phyloP scores from a whole-genome alignment of 164 flowering plant species.

The Annona cherimola region DNA sequence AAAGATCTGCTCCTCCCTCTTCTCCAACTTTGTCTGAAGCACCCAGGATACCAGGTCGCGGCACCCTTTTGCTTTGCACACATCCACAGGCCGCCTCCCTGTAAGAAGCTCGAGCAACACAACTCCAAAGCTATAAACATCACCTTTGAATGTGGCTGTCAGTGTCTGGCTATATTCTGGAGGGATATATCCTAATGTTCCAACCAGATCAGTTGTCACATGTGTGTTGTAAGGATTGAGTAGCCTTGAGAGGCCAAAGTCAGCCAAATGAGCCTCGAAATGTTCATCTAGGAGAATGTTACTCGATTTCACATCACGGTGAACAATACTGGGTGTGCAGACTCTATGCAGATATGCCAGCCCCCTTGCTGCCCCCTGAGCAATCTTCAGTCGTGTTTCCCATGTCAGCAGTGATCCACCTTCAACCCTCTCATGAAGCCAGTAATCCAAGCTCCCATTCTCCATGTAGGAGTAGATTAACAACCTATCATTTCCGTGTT shows the following conservation, averaged over 20 bases:
- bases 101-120: slow-evolving; percentile 81
- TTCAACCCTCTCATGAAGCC: slow-evolving; percentile 74
- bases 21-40: slow-evolving; percentile 54
- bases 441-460: slow-evolving; percentile 85
- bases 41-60: slow-evolving; percentile 80
- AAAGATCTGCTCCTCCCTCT: slow-evolving; percentile 42
- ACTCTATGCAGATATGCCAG: slow-evolving; percentile 68
- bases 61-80: slow-evolving; percentile 59
- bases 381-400: slow-evolving; percentile 57
- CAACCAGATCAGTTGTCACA: slow-evolving; percentile 82
- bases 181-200: slow-evolving; percentile 84
- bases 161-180: slow-evolving; percentile 75
- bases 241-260: slow-evolving; percentile 77
- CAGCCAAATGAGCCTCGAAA: slow-evolving; percentile 80
- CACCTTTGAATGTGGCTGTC: slow-evolving; percentile 75
- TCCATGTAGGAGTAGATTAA: slow-evolving; percentile 80
- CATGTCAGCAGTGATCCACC: slow-evolving; percentile 44
- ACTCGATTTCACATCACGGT: slow-evolving; percentile 77
- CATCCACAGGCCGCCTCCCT: slow-evolving; percentile 70
- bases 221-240: slow-evolving; percentile 77
- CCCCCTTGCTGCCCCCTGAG: slow-evolving; percentile 71
- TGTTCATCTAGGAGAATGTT: slow-evolving; percentile 69
- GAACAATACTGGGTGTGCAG: slow-evolving; percentile 68
- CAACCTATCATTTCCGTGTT: slow-evolving; percentile 53
- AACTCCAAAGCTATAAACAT: slow-evolving; percentile 84